Conservation (phyloP, 1,139 yeast genomes). For the Geotrichum fermentans region DNA sequence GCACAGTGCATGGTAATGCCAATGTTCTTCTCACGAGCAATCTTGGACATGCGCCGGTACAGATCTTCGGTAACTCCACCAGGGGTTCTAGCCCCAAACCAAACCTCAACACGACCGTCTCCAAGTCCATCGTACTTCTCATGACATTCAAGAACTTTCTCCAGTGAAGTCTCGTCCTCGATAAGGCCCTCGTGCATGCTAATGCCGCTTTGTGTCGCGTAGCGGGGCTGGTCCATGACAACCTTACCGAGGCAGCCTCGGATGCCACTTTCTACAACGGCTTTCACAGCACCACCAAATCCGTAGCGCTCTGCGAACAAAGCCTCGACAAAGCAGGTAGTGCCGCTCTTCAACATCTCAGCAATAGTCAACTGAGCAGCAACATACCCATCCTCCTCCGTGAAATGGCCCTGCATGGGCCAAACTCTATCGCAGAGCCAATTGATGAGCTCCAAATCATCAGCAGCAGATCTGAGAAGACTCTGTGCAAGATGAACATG, state of each 20-base stretch:
- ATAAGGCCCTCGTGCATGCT: slow-evolving; percentile 25
- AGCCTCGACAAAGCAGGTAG: slow-evolving; percentile 29
- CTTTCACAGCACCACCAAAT: slow-evolving; percentile 30
- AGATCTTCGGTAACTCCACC: slow-evolving; percentile 22
- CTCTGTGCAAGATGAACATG: slow-evolving; percentile 28
- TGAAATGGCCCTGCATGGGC: slow-evolving; percentile 32
- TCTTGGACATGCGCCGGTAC: slow-evolving; percentile 19
- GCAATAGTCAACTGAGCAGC: slow-evolving; percentile 31
- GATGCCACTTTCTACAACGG: slow-evolving; percentile 29
- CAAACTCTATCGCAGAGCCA: slow-evolving; percentile 33
- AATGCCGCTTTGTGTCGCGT: slow-evolving; percentile 25
- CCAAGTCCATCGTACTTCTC: slow-evolving; percentile 28
- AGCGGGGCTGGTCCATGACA: slow-evolving; percentile 26
- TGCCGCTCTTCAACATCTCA: slow-evolving; percentile 32
- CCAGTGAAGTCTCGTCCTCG: slow-evolving; percentile 29
- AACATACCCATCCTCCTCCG: slow-evolving; percentile 31
- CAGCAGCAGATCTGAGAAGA: slow-evolving; percentile 28
- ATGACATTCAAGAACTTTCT: slow-evolving; percentile 26
- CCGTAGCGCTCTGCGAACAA: slow-evolving; percentile 31
- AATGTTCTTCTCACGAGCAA: slow-evolving; percentile 27
- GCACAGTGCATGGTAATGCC: slow-evolving; percentile 33
- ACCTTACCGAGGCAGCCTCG: slow-evolving; percentile 28
- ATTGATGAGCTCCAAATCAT: slow-evolving; percentile 30
- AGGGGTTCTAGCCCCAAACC: slow-evolving; percentile 30
- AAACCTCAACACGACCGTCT: slow-evolving; percentile 31